Evolutionary conservation across 176 grass and related monocot species (phyloP), one percentile per base, ranked within the genome.

Genomic region (Carex myosuroides): DNA sequence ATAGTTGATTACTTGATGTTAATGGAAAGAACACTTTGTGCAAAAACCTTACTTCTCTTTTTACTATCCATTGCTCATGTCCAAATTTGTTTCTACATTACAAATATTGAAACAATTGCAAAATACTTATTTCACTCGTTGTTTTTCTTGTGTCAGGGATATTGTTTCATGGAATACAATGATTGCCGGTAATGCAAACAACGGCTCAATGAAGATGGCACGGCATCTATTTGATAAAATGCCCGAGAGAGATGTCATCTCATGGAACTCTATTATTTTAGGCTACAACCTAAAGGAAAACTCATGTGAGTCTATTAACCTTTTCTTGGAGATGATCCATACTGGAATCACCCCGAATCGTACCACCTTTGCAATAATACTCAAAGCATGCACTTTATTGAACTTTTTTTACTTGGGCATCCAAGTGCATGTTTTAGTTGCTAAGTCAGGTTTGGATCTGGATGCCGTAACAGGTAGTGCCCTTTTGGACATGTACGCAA

Each of bases 401-500:
- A 87, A 89, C 1, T 68, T 91, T 78, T 42, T 92, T 13, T 13
- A 57, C 7, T 64, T 92, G 29, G 94, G 92, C 52, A 81, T 82
- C 58, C 94, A 94, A 83, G 75, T 94, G 70, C 92, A 91, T 50
- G 84, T 30, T 5, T 39, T 84, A 54, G 85, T 88, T 33, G 53
- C 86, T 0, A 97, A 94, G 83, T 86, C 84, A 18, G 90, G 90
- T 33, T 83, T 94, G 24, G 81, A 89, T 85, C 54, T 61, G 68
- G 87, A 94, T 86, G 92, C 91, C 24, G 53, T 85, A 12, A 78
- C 71, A 1, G 88, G 92, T 11, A 91, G 87, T 83, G 83, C 94
- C 60, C 88, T 92, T 17, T 85, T 97, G 26, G 92, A 91, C 86
- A 91, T 94, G 94, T 94, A 94, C 85, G 94, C 88, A 26, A 94